These are phyloP conservation scores for Cinnamomum micranthum DNA, from an alignment of 164 flowering plant species.

Conservation along the genomic window DNA sequence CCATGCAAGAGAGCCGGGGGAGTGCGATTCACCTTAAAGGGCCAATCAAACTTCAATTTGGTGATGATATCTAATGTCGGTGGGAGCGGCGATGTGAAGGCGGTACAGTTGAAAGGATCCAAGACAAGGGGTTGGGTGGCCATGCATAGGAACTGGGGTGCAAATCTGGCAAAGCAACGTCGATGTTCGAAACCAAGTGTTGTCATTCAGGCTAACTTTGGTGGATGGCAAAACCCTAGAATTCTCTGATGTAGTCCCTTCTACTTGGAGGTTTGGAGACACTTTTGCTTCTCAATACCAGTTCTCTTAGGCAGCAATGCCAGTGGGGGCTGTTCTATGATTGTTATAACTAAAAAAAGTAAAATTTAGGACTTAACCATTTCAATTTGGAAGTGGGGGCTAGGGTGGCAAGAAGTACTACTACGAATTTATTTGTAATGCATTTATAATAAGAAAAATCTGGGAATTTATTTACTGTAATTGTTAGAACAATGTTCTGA, in stretches of 20 bases:
- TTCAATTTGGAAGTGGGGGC: too few species aligned
- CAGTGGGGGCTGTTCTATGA: too few species aligned
- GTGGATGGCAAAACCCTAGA: slow-evolving; percentile 43
- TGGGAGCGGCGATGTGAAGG: slow-evolving; percentile 63
- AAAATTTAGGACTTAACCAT: too few species aligned
- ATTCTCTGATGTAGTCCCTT: slow-evolving; percentile 57
- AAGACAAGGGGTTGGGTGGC: slow-evolving; percentile 41
- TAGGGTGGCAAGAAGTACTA: too few species aligned
- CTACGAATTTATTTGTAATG: too few species aligned
- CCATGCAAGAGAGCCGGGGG: slow-evolving; percentile 67
- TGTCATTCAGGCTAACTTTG: slow-evolving; percentile 52
- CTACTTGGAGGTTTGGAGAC: slow-evolving; percentile 64
- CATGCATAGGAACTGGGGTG: slow-evolving; percentile 85
- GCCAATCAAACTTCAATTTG: slow-evolving; percentile 62
- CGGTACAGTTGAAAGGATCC: slow-evolving; percentile 55
- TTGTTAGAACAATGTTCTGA: too few species aligned
- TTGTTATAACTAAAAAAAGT: too few species aligned
- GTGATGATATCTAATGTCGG: slow-evolving; percentile 75
- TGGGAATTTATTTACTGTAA: too few species aligned
- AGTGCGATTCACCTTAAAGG: slow-evolving; percentile 70
- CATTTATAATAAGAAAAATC: too few species aligned
- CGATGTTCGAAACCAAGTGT: slow-evolving; percentile 39
- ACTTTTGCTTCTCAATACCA: slow-evolving; percentile 56
- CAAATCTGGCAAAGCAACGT: slow-evolving; percentile 64
- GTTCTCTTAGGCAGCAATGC: slow-evolving; percentile 25